Evolutionary conservation across 371 early-diverging fungal species (phyloP).

Genomic region (Basidiobolus meristosporus): DNA sequence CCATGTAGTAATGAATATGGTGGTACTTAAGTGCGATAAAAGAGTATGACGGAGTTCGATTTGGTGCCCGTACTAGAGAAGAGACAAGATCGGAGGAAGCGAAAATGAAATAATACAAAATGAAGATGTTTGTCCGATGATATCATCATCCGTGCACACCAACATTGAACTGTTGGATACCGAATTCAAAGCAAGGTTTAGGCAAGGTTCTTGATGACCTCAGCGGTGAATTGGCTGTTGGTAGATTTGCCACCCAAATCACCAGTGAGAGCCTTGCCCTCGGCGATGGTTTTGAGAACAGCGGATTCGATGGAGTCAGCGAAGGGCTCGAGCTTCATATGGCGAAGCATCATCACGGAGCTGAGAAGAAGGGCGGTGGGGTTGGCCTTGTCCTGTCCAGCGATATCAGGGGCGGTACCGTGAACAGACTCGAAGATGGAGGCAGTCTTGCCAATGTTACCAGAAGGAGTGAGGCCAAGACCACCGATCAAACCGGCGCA

Average conservation of each 20-base stretch:
- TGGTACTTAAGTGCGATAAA: too few relatives aligned
- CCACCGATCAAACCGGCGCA: constrained; percentile 97
- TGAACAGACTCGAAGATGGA: constrained; percentile 94
- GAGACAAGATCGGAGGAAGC: too few relatives aligned
- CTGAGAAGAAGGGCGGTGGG: constrained; percentile 85
- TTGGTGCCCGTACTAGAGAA: too few relatives aligned
- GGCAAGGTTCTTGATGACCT: constrained; percentile 52
- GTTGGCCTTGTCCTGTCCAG: constrained; percentile 78
- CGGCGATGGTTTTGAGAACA: constrained; percentile 84
- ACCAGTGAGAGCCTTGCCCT: constrained; percentile 75
- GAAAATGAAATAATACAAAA: too few relatives aligned
- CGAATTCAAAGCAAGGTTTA: too few relatives aligned
- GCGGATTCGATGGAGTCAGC: constrained; percentile 78
- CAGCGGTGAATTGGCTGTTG: constrained; percentile 80
- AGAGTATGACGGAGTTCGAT: too few relatives aligned
- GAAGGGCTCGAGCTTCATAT: constrained; percentile 67
- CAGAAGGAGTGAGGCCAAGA: constrained; percentile 91
- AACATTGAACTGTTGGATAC: too few relatives aligned
- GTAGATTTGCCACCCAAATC: constrained; percentile 85
- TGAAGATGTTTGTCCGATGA: too few relatives aligned
- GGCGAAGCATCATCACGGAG: constrained; percentile 93
- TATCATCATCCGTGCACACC: too few relatives aligned
- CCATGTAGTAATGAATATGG: too few relatives aligned
- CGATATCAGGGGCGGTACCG: constrained; percentile 97
- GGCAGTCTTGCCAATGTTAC: constrained; percentile 94